phyloP scores from a whole-genome alignment of 75 land plant species.

The Cryptomeria japonica region DNA sequence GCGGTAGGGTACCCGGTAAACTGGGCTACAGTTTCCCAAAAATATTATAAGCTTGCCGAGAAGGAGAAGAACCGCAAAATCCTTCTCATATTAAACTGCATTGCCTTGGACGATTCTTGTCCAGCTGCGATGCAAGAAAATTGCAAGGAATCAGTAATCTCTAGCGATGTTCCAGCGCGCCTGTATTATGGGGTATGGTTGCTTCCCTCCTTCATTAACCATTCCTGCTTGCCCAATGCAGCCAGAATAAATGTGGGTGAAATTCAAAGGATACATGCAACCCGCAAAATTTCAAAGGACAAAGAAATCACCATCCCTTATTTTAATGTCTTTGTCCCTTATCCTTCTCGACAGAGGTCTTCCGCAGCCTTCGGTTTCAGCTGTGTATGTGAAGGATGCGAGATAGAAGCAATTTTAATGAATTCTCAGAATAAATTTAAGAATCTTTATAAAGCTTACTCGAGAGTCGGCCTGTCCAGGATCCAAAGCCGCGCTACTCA shows the following conservation, averaged over 20 bases:
- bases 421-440: no score
- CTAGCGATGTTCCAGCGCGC: background rate
- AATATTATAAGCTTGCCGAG: no score
- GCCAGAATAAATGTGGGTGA: background rate
- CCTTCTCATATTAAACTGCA: background rate
- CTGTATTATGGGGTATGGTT: constrained; percentile 2
- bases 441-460: no score
- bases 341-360: background rate
- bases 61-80: background rate
- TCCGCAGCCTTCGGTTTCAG: background rate
- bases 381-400: constrained; percentile 46
- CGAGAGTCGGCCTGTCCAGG: no score
- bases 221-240: constrained; percentile 14
- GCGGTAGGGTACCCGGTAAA: no score
- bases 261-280: background rate
- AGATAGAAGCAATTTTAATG: constrained; percentile 23
- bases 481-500: no score
- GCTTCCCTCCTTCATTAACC: constrained; percentile 5
- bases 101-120: background rate
- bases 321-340: constrained; percentile 12
- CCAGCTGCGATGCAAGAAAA: background rate
- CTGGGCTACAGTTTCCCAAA: no score
- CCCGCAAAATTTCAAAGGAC: background rate
- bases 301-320: constrained; percentile 19
- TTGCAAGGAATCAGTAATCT: background rate